Evolutionary conservation across 164 flowering plant species (phyloP).

Genomic region (Aristolochia contorta): DNA sequence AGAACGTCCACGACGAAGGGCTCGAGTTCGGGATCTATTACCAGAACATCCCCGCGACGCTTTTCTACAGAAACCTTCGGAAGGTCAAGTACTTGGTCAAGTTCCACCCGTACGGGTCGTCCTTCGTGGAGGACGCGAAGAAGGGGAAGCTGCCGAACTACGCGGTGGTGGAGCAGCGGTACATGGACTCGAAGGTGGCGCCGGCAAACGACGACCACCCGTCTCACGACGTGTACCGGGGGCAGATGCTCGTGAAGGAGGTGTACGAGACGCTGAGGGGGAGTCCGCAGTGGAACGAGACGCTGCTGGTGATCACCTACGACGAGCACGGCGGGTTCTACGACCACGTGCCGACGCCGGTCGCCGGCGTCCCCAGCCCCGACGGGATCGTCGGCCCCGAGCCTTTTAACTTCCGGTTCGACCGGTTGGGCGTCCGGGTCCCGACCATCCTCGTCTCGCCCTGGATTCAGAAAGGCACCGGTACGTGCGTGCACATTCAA

Average conservation of each 20-base stretch:
- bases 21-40: conserved; percentile 66
- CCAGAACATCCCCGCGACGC: conserved; percentile 63
- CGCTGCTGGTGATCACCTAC: conserved; percentile 62
- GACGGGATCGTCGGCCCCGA: conserved; percentile 82
- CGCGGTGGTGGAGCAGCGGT: conserved; percentile 83
- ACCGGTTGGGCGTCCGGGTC: conserved; percentile 82
- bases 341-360: conserved; percentile 88
- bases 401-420: conserved; percentile 61
- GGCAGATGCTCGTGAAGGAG: conserved; percentile 87
- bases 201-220: conserved; percentile 97
- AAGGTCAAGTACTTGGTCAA: conserved; percentile 52
- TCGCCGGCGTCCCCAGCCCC: conserved; percentile 73
- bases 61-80: conserved; percentile 64
- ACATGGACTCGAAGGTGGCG: conserved; percentile 35
- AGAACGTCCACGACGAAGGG: conserved; percentile 47
- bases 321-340: conserved; percentile 94
- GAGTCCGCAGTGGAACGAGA: conserved; percentile 93
- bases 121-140: conserved; percentile 47
- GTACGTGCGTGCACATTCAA: too few species aligned
- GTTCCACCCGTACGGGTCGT: conserved; percentile 34
- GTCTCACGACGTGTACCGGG: conserved; percentile 80
- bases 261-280: conserved; percentile 80
- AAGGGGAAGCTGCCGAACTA: conserved; percentile 63
- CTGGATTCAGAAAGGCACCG: conserved; percentile 83
- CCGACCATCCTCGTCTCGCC: conserved; percentile 78